Base-by-base conservation (phyloP, 495 filamentous ascomycete genomes). In the Evernia prunastri region DNA sequence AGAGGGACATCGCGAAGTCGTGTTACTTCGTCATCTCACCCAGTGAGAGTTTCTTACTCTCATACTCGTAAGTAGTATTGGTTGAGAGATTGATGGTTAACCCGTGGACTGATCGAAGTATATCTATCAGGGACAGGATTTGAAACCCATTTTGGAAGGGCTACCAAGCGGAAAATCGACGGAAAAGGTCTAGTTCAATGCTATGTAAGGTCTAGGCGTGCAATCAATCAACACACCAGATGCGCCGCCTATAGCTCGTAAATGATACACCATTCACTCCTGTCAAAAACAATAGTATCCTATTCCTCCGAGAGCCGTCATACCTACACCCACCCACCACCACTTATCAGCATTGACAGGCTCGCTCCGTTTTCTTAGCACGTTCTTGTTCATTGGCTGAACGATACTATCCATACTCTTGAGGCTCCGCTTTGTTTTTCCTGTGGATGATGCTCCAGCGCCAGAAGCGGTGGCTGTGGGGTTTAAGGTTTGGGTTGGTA, bases 271-370 rank as follows among this genome's bases (percentile, higher is more conserved):
- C 23, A 25, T 9, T n/a, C n/a, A 40, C 36, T 11, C n/a, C 51
- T 33, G 39, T 72, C 65, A 79, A 64, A 76, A 79, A 53, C 66
- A 75, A 33, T 81, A 72, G 66, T 84, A 84, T 37, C 77, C 69
- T 37, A 81, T 67, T n/a, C 79, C 77, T 12, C 89, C 87, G 36
- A 87, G 67, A 17, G 82, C 82, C n/a, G 82, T 88, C 77, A 88
- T 78, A 56, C 83, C 74, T 15, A 90, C 73, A 18, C 89, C 88
- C 63, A 88, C 75, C 87, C 88, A 91, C 84, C 86, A 87, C 77
- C 82, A 81, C 39, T 76, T 76, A 59, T 88, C 80, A 4, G 82
- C 80, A 67, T 84, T 79, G 47, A 85, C 35, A 18, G 81, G 68
- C 35, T 82, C 74, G 39, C 77, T 79, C 9, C 71, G 72, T 57